A percentile compares a stretch with the other conserved stretches of the same genome.
These are phyloP conservation scores for Pichia scutulata DNA, from an alignment of 805 yeast genomes.

Conservation along the genomic window DNA sequence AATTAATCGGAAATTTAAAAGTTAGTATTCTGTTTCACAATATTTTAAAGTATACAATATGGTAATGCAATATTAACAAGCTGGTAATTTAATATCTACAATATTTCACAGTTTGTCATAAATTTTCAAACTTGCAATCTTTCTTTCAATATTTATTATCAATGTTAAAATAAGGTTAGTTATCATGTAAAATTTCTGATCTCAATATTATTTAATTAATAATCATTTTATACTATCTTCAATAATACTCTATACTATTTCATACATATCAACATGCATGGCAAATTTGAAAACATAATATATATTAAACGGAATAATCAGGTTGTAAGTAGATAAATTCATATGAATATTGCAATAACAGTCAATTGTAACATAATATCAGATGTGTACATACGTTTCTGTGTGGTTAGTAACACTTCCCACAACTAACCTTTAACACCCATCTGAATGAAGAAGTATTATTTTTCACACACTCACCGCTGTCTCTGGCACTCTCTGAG, in stretches of 20 bases:
- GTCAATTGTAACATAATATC: neutral
- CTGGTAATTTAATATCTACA: neutral
- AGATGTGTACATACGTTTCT: slow-evolving; percentile 1
- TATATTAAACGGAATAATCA: neutral
- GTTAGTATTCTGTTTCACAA: neutral
- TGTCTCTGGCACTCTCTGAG: neutral
- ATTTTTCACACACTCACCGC: neutral
- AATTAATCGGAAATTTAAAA: neutral
- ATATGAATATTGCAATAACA: neutral
- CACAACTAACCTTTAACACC: no score
- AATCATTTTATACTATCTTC: neutral
- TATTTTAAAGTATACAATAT: neutral
- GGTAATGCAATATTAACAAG: neutral
- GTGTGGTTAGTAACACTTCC: neutral
- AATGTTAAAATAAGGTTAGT: no score
- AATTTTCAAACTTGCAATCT: neutral
- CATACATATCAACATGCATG: neutral
- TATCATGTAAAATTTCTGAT: neutral
- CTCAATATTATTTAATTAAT: no score
- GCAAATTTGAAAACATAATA: neutral
- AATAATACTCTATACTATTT: no score
- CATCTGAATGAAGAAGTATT: neutral
- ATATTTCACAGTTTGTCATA: no score
- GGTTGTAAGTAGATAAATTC: neutral
- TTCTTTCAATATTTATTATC: no score